Evolutionary conservation across 1,284 basidiomycete species (phyloP), one percentile per base, ranked within the genome.

Genomic region (Microbotryum saponariae): DNA sequence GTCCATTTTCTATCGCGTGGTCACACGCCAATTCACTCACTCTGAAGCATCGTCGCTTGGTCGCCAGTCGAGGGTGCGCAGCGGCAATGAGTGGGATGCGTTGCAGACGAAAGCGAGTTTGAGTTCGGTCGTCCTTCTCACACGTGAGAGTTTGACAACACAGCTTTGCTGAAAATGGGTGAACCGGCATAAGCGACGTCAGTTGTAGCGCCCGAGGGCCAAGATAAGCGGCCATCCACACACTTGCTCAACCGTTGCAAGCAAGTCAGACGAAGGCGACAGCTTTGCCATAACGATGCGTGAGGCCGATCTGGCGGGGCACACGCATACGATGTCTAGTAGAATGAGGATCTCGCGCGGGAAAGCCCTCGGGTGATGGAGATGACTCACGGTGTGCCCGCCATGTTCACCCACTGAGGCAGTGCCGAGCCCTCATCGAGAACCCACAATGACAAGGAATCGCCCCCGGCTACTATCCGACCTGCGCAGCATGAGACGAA

Each of bases 1-100:
- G 73, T 25, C 33, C n/a, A 54, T 37, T 23, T 31, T 44, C 4
- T 45, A 27, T 33, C 29, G 42, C 8, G 1, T 80, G 83, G 29
- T 12, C 44, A 56, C 53, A 21, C 18, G 29, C n/a, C 33, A 14
- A 29, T 37, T 21, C 16, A 51, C 61, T 6, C 21, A 66, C 65
- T 66, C 65, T 2, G 62, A 54, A 16, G 58, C 20, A n/a, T 61
- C 49, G 29, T 66, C 62, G 33, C 57, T 64, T 10, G 65, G 60
- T 25, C 65, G 45, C 65, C 65, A 66, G 27, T 48, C 44, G 33
- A 66, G 52, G 29, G 12, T 49, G 1, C 65, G 27, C 2, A 66
- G 21, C 10, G 52, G 53, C 2, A 56, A 33, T 3, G 62, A 61
- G 50, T 66, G 65, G 12, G 51, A 29, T 1, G 62, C 65, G 9